Evolutionary conservation across 768 basidiomycete species (phyloP), one percentile per base, ranked within the genome.

Genomic region (Psilocybe cyanescens): DNA sequence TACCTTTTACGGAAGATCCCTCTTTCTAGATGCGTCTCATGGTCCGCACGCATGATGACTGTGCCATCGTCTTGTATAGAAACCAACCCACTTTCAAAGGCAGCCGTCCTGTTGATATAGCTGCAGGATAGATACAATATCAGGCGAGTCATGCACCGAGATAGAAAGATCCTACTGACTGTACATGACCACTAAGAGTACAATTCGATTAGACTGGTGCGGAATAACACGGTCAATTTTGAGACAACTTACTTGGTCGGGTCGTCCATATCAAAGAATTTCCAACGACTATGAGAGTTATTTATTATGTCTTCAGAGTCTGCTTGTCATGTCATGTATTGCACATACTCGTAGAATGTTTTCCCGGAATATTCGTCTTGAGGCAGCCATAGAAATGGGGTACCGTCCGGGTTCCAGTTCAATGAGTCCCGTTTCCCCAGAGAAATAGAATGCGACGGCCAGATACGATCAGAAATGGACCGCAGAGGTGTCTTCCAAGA

Each of bases 41-140:
- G 80, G 60, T 94, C 92, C n/a, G 89, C 90, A 71, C 87, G 86
- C 90, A 94, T 92, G 28, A 92, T 78, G 17, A 89, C 88, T 39
- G 80, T 81, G 29, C 82, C 83, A 67, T 88, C 78, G 14, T 79
- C 77, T 8, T 82, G 75, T 14, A 89, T 81, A 69, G 80, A 91
- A 5, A 83, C 83, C 4, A 92, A 80, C 28, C 80, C 76, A 55
- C 81, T 74, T 6, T 74, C 68, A 63, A 88, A 81, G 2, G 91
- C 91, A 46, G 78, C 80, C 17, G 72, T 72, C 56, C 72, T 60
- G 67, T 89, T 77, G 47, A 91, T 85, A 71, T 89, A 94, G 59
- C 70, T 70, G 29, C 9, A 12, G n/a, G 7, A 41, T 54, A 11
- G 61, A 41, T 46, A 57, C 52, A 59, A 17, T 8, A 17, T 45